phyloP scores from a whole-genome alignment of 2,329 filamentous ascomycete species.

The Ceratocystiopsis sp. region DNA sequence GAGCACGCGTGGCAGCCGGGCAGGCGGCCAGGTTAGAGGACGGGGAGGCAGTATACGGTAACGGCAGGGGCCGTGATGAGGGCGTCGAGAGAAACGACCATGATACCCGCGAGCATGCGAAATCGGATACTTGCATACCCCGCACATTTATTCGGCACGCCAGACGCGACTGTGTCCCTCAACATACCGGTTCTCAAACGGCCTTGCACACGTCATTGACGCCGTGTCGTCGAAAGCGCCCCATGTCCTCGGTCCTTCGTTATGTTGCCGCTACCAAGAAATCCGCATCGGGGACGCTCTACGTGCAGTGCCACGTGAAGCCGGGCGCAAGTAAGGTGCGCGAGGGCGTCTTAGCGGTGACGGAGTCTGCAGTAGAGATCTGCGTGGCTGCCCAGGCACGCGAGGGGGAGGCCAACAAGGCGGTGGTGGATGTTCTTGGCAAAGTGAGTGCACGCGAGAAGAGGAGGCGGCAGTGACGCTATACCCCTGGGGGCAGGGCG shows the following conservation, averaged over 20 bases:
- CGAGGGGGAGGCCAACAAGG: constrained; percentile 53
- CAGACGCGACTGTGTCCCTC: too few relatives aligned
- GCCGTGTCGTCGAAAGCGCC: background rate
- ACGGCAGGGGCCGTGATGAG: too few relatives aligned
- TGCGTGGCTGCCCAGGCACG: constrained; percentile 48
- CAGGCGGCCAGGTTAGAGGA: constrained; percentile 28
- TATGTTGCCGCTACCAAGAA: constrained; percentile 32
- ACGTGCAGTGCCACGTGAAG: constrained; percentile 50
- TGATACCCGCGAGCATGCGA: background rate
- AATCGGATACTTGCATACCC: constrained; percentile 8
- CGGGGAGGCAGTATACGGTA: constrained; percentile 24
- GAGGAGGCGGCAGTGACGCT: background rate
- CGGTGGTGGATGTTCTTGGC: constrained; percentile 45
- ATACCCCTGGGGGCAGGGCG: background rate
- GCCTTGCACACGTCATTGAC: background rate
- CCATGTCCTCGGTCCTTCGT: constrained; percentile 16
- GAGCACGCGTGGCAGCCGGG: constrained; percentile 18
- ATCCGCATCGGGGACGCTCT: constrained; percentile 27
- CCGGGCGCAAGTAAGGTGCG: constrained; percentile 44
- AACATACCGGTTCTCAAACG: too few relatives aligned
- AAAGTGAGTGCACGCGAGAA: constrained; percentile 22
- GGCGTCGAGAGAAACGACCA: too few relatives aligned
- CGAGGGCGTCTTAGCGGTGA: constrained; percentile 41
- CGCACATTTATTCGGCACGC: background rate
- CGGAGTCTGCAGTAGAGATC: constrained; percentile 40